Percentiles rank a stretch among this genome's conserved stretches.
Evolutionary conservation across 768 basidiomycete genomes (phyloP).

Genomic region (Dictyophora rubrovolvata): DNA sequence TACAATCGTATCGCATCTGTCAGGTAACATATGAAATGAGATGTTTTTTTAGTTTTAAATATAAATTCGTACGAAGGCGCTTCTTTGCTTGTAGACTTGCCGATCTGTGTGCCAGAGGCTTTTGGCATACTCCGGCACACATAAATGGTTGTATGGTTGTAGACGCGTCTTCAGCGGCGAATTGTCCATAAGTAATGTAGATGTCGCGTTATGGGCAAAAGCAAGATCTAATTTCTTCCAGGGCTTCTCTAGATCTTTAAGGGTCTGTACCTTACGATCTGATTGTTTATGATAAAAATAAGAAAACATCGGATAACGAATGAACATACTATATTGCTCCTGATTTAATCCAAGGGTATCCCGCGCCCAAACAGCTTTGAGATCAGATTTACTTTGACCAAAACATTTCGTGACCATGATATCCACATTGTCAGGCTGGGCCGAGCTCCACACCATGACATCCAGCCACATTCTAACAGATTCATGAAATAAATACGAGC

Average conservation of each 20-base stretch:
- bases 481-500: slow-evolving; percentile 10
- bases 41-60: neutral
- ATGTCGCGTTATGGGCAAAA: slow-evolving; percentile 30
- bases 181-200: slow-evolving; percentile 44
- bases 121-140: slow-evolving; percentile 56
- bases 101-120: neutral
- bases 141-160: slow-evolving; percentile 78
- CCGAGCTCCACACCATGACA: slow-evolving; percentile 22
- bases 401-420: slow-evolving; percentile 12
- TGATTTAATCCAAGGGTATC: slow-evolving; percentile 17
- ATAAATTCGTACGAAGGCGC: neutral
- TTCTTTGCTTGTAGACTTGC: neutral
- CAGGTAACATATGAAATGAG: neutral
- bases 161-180: slow-evolving; percentile 45
- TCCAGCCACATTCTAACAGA: slow-evolving; percentile 5
- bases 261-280: slow-evolving; percentile 27
- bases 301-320: neutral
- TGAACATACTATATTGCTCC: slow-evolving; percentile 16
- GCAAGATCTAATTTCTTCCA: slow-evolving; percentile 9
- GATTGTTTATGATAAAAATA: neutral
- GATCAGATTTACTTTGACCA: neutral
- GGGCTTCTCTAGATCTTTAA: slow-evolving; percentile 19
- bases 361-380: slow-evolving; percentile 19
- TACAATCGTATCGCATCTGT: slow-evolving; percentile 15
- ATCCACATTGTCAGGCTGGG: slow-evolving; percentile 15